Conservation (phyloP, 176 grass and related monocot species). For the Tillandsia fasciculata region DNA sequence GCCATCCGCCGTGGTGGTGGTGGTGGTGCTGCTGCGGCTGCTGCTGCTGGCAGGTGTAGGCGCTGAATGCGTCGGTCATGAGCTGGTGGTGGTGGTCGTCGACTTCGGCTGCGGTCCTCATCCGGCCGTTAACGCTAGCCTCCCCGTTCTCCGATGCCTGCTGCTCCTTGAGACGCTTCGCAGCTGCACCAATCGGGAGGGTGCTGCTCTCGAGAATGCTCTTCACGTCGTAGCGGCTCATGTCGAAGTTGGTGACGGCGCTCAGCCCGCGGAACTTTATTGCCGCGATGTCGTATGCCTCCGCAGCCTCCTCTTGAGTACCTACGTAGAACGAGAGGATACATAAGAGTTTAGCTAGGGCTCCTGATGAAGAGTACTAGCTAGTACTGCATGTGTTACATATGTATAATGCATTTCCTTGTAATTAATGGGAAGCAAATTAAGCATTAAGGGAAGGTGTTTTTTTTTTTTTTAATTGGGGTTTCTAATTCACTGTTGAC, state of each 20-base stretch:
- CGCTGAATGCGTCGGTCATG: too few relatives aligned
- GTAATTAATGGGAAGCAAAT: neutral
- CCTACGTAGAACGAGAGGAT: slow-evolving; percentile 15
- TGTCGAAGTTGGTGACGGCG: slow-evolving; percentile 85
- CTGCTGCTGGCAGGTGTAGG: too few relatives aligned
- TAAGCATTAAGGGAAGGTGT: neutral
- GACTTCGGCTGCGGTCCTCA: too few relatives aligned
- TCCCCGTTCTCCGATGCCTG: slow-evolving; percentile 22
- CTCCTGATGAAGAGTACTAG: neutral
- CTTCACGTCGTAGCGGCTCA: slow-evolving; percentile 86
- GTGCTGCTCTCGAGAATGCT: slow-evolving; percentile 63
- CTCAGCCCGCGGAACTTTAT: slow-evolving; percentile 80
- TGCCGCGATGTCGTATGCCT: slow-evolving; percentile 80
- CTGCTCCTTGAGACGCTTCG: slow-evolving; percentile 67
- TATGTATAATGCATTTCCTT: neutral
- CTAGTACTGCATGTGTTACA: neutral
- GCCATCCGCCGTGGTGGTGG: slow-evolving; percentile 26
- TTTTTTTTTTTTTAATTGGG: too few relatives aligned
- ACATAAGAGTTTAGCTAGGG: too few relatives aligned
- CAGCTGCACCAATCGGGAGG: slow-evolving; percentile 48
- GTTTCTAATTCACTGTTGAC: neutral
- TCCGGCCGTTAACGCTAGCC: slow-evolving; percentile 6
- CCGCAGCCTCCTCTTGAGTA: slow-evolving; percentile 76
- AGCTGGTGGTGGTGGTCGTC: too few relatives aligned
- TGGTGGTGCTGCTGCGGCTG: slow-evolving; percentile 22